A percentile compares a stretch with the other conserved stretches of the same genome.
phyloP scores from a whole-genome alignment of 163 green algal genomes.

The Chlamydomonas reinhardtii region DNA sequence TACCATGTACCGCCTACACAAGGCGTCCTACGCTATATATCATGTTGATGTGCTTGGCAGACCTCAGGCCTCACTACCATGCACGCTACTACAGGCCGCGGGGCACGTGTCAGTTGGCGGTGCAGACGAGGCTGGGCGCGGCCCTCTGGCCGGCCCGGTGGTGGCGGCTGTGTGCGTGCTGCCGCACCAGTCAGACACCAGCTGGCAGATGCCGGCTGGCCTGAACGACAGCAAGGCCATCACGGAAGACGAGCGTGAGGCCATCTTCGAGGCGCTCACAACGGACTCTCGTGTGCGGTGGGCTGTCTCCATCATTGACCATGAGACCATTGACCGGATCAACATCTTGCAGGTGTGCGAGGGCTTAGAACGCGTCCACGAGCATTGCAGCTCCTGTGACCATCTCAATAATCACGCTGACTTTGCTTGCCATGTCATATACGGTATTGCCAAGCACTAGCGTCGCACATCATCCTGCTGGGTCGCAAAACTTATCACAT shows the following conservation, averaged over 20 bases:
- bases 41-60: too few species aligned
- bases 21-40: too few species aligned
- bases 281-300: constrained; percentile 67
- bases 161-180: constrained; percentile 90
- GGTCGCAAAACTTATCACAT: too few species aligned
- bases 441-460: not conserved
- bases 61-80: not conserved
- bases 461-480: not conserved
- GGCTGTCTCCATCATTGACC: constrained; percentile 70
- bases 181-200: constrained; percentile 58
- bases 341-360: constrained; percentile 90
- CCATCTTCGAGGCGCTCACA: constrained; percentile 75
- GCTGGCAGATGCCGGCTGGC: constrained; percentile 15
- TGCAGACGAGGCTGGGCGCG: constrained; percentile 92
- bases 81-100: not conserved
- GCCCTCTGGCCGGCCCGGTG: constrained; percentile 90
- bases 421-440: too few species aligned
- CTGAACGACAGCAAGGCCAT: constrained; percentile 90
- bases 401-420: too few species aligned
- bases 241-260: constrained; percentile 75
- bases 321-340: constrained; percentile 86
- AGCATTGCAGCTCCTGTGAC: too few species aligned
- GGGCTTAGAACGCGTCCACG: not conserved
- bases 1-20: too few species aligned
- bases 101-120: constrained; percentile 71